Conservation (phyloP, 106 monocot genomes). For the Platanthera guangdongensis region DNA sequence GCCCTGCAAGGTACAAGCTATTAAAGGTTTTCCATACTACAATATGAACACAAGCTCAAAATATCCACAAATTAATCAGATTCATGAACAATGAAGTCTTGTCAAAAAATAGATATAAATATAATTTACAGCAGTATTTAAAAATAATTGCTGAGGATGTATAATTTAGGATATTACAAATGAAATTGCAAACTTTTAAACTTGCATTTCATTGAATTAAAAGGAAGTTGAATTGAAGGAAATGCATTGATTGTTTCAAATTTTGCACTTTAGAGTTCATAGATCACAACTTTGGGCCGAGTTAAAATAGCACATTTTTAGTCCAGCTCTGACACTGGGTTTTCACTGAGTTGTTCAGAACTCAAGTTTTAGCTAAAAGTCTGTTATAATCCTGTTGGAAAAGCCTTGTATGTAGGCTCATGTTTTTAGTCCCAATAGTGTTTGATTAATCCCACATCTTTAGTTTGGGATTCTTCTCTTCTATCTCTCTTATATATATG, state of each 20-base stretch:
- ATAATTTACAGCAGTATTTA: neutral
- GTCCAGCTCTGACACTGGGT: no score
- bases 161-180: neutral
- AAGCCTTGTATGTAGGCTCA: no score
- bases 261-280: neutral
- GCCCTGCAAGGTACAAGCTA: slow-evolving; percentile 1
- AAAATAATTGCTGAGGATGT: neutral
- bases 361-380: no score
- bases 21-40: neutral
- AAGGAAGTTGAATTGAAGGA: neutral
- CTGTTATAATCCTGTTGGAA: no score
- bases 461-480: no score
- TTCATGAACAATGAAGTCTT: neutral
- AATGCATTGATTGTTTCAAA: neutral
- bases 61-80: neutral
- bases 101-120: neutral
- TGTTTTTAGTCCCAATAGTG: no score
- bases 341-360: no score
- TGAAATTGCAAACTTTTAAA: neutral
- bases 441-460: no score
- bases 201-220: neutral
- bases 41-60: neutral
- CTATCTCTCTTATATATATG: no score
- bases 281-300: no score
- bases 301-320: no score